Conservation (phyloP, 2,329 filamentous ascomycete genomes). For the Volutella citrinella region DNA sequence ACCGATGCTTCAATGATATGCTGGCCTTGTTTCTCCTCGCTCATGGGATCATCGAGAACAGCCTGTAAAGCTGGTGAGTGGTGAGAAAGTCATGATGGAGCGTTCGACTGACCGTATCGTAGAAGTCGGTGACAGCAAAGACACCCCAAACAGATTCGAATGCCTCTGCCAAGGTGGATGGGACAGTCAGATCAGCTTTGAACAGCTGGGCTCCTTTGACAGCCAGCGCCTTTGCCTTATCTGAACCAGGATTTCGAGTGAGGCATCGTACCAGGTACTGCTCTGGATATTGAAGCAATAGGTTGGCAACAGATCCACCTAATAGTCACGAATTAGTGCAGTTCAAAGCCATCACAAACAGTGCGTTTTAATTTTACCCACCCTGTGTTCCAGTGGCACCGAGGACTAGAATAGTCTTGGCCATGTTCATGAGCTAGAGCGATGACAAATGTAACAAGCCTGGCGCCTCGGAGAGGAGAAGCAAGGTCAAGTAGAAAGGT, state of each 20-base stretch:
- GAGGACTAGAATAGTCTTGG: slow-evolving; percentile 11
- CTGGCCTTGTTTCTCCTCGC: slow-evolving; percentile 13
- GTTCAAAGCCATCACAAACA: neutral
- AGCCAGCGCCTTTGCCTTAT: slow-evolving; percentile 10
- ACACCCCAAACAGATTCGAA: slow-evolving; percentile 11
- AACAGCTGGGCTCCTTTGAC: slow-evolving; percentile 7
- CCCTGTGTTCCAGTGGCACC: slow-evolving; percentile 14
- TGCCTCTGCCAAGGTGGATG: slow-evolving; percentile 9
- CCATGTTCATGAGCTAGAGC: too few species aligned
- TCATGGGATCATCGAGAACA: slow-evolving; percentile 14
- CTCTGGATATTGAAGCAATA: slow-evolving; percentile 10
- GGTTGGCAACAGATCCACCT: slow-evolving; percentile 14
- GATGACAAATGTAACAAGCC: too few species aligned
- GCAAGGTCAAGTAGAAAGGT: too few species aligned
- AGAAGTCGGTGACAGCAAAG: slow-evolving; percentile 14
- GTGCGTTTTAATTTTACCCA: neutral
- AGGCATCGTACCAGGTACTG: slow-evolving; percentile 11
- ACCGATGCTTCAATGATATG: slow-evolving; percentile 13
- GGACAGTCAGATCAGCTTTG: slow-evolving; percentile 12
- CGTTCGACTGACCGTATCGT: slow-evolving; percentile 10
- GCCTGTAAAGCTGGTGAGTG: neutral
- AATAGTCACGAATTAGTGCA: too few species aligned
- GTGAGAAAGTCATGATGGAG: too few species aligned
- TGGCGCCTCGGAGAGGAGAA: too few species aligned
- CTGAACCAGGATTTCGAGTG: slow-evolving; percentile 10